Evolutionary conservation across 2,329 filamentous ascomycete species (phyloP), one percentile per base, ranked within the genome.

Genomic region (Alternaria hordeiaustralica): DNA sequence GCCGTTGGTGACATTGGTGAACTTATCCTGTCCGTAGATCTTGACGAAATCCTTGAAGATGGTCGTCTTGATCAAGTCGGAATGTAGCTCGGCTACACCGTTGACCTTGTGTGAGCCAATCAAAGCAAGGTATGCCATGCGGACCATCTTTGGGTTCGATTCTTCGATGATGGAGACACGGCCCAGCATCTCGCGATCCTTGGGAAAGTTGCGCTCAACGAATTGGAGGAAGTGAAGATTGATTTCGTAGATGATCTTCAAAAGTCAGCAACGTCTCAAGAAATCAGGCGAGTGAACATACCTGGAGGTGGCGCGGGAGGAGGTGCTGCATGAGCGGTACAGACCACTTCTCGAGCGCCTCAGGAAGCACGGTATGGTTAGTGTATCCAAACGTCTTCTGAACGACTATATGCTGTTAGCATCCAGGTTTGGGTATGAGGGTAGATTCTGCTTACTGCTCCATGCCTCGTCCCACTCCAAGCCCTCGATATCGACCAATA

Each of bases 81-180:
- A 99, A 83, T 99, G 96, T 69, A 99, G 84, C 83, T 99, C 96
- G 33, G 96, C 96, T 36, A 99, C 96, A 79, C 96, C 96, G 72
- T 99, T 99, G 84, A 99, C 94, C 85, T 98, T 99, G 88, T 98
- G 96, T 36, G 96, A 98, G 51, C 96, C 96, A 73, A 99, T 94
- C 77, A 98, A 92, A 67, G 96, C 96, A 55, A 99, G 84, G 81
- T 88, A 96, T 3, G 96, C 96, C 96, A 99, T 99, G 79, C 95
- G 92, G 65, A 99, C 90, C 92, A 97, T 97, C 88, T 98, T 97
- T 46, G 94, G 93, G 79, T 96, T 91, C 6, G 92, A 94, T 81
- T 99, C 96, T 80, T 99, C 96, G 63, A 99, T 97, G 75, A 99
- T 96, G 6, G 95, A 98, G n/a, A 98, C 94, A 41, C 93, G 88